These are phyloP conservation scores for Funneliformis mosseae DNA, from an alignment of 192 early-diverging fungal species.

Conservation along the genomic window DNA sequence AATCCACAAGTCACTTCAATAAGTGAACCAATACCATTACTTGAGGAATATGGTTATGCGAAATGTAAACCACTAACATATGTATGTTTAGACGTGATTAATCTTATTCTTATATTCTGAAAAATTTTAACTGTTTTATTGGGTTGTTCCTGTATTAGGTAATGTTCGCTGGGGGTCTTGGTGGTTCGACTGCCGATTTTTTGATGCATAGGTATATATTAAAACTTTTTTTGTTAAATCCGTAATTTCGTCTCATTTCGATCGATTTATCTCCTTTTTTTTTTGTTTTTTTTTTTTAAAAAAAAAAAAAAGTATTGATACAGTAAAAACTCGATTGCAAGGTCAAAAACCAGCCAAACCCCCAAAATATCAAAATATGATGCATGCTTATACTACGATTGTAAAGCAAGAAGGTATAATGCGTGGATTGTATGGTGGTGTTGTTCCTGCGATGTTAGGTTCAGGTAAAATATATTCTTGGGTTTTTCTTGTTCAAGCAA, in stretches of 20 bases:
- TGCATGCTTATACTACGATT: slow-evolving; percentile 59
- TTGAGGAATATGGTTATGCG: not conserved
- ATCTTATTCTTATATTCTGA: not conserved
- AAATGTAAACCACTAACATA: not conserved
- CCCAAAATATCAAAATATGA: slow-evolving; percentile 59
- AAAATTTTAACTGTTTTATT: not conserved
- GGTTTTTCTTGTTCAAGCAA: not conserved
- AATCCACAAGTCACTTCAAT: not conserved
- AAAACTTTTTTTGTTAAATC: not conserved
- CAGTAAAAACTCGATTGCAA: slow-evolving; percentile 61
- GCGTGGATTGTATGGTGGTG: slow-evolving; percentile 56
- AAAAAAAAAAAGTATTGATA: slow-evolving; percentile 44
- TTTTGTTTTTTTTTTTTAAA: slow-evolving; percentile 35
- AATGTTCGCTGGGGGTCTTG: slow-evolving; percentile 54
- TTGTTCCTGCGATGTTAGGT: slow-evolving; percentile 60
- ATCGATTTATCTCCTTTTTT: not conserved
- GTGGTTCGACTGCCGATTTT: slow-evolving; percentile 56
- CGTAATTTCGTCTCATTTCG: not conserved
- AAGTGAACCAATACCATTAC: not conserved
- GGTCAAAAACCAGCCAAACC: slow-evolving; percentile 51
- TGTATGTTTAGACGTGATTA: not conserved
- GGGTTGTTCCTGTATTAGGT: slow-evolving; percentile 35
- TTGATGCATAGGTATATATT: slow-evolving; percentile 55
- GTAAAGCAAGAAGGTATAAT: slow-evolving; percentile 55
- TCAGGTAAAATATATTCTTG: slow-evolving; percentile 30